phyloP scores from a whole-genome alignment of 1,284 basidiomycete species.

The Cryptococcus sp. region DNA sequence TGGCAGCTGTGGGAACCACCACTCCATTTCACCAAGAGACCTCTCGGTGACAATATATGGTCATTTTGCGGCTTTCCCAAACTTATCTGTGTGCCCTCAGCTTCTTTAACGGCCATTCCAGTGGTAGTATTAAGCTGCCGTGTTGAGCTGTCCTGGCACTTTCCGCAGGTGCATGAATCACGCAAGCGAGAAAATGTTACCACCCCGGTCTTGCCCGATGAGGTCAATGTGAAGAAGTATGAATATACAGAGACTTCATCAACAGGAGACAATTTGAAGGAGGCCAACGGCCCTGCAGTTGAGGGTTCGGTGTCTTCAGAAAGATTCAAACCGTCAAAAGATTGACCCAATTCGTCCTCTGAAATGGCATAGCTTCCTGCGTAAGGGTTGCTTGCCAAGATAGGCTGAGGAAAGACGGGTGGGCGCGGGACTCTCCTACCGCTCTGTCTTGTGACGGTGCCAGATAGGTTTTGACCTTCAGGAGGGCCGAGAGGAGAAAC shows the following conservation, averaged over 20 bases:
- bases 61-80: not conserved
- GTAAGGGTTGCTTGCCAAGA: too few species aligned
- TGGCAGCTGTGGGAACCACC: not conserved
- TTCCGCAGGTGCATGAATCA: slow-evolving; percentile 58
- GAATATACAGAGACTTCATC: slow-evolving; percentile 6
- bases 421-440: too few species aligned
- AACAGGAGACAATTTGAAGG: not conserved
- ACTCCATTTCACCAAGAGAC: slow-evolving; percentile 3
- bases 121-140: slow-evolving; percentile 68
- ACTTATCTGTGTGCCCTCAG: not conserved
- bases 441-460: too few species aligned
- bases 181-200: slow-evolving; percentile 54
- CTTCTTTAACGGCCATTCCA: slow-evolving; percentile 12
- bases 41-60: not conserved
- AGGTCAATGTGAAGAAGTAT: slow-evolving; percentile 6
- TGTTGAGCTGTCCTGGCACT: slow-evolving; percentile 69
- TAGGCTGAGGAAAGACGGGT: too few species aligned
- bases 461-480: too few species aligned
- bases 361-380: too few species aligned
- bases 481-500: too few species aligned
- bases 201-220: slow-evolving; percentile 1
- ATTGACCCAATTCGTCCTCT: too few species aligned
- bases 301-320: not conserved
- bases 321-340: too few species aligned
- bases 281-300: too few species aligned